phyloP scores from a whole-genome alignment of 2,329 filamentous ascomycete species.

The Xylariaceae sp. region DNA sequence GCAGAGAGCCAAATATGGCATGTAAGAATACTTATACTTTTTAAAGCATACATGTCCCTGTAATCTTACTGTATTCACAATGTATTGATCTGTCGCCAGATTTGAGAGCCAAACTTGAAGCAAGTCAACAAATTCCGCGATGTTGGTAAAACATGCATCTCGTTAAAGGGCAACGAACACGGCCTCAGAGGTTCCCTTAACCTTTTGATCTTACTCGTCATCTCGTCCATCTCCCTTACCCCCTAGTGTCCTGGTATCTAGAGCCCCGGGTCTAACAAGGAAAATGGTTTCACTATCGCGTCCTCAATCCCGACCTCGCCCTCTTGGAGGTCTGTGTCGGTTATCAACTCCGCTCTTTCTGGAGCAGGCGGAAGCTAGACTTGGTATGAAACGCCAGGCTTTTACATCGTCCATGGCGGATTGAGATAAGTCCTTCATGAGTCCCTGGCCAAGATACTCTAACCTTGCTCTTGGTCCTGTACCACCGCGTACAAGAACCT shows the following conservation, averaged over 20 bases:
- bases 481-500: constrained; percentile 19
- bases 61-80: too few species aligned
- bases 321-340: background rate
- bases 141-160: too few species aligned
- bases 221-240: background rate
- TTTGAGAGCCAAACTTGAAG: too few species aligned
- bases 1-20: too few species aligned
- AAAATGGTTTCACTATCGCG: constrained; percentile 1
- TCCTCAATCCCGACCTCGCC: background rate
- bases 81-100: too few species aligned
- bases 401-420: constrained; percentile 24
- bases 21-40: too few species aligned
- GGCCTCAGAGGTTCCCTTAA: too few species aligned
- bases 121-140: too few species aligned
- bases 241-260: too few species aligned
- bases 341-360: constrained; percentile 2
- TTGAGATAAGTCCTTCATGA: constrained; percentile 20
- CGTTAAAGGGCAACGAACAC: too few species aligned
- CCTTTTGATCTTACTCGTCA: background rate
- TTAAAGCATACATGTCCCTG: too few species aligned
- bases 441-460: constrained; percentile 17
- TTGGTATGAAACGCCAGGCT: constrained; percentile 16
- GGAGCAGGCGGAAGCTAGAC: constrained; percentile 18
- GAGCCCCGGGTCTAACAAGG: background rate
- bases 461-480: constrained; percentile 18